Evolutionary conservation across 108 stramenopile species (phyloP).

Genomic region (Chaetoceros muelleri): DNA sequence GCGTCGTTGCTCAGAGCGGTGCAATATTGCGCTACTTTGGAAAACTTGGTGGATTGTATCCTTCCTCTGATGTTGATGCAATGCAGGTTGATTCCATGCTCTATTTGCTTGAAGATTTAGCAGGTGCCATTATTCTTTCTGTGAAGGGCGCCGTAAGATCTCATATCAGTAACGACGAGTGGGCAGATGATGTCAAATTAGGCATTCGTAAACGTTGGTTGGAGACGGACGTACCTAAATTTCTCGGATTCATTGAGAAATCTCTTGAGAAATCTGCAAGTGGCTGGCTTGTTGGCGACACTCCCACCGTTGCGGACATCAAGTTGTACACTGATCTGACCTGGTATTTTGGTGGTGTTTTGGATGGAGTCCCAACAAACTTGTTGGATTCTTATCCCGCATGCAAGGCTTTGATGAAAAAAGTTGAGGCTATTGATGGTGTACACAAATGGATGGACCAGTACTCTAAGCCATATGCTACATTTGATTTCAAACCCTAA

Average conservation of each 20-base stretch:
- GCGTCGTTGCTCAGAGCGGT: conserved; percentile 11
- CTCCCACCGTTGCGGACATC: conserved; percentile 26
- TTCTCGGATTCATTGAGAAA: conserved; percentile 15
- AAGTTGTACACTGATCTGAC: conserved; percentile 13
- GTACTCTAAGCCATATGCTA: background rate
- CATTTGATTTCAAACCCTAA: background rate
- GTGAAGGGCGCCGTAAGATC: conserved; percentile 13
- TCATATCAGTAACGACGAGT: conserved; percentile 8
- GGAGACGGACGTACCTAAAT: background rate
- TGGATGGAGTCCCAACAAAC: conserved; percentile 9
- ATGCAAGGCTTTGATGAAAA: conserved; percentile 18
- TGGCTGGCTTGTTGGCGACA: conserved; percentile 25
- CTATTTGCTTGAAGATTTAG: conserved; percentile 21
- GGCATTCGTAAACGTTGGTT: conserved; percentile 1
- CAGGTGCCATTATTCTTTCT: conserved; percentile 10
- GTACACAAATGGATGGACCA: background rate
- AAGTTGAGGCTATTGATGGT: conserved; percentile 13
- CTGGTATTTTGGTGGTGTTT: conserved; percentile 6
- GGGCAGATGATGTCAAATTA: conserved; percentile 8
- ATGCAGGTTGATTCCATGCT: conserved; percentile 17
- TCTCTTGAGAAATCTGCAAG: conserved; percentile 12
- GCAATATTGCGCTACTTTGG: conserved; percentile 27
- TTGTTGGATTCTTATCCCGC: conserved; percentile 21
- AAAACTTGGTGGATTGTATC: conserved; percentile 14
- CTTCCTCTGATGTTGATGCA: conserved; percentile 14